phyloP scores from a whole-genome alignment of 2,329 filamentous ascomycete species.

The Periglandula ipomoeae region DNA sequence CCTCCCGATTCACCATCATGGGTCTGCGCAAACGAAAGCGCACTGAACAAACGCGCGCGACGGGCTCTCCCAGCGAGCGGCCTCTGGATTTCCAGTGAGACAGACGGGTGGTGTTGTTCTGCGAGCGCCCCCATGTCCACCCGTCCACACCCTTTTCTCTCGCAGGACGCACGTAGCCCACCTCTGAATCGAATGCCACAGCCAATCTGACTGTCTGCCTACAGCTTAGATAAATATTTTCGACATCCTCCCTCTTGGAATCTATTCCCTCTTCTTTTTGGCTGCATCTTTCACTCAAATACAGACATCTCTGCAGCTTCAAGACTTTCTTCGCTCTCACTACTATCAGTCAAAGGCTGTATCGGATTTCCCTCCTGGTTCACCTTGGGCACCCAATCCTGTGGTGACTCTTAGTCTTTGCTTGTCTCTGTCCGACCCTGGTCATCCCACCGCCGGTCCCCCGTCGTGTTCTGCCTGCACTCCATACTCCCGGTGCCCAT shows the following conservation, averaged over 20 bases:
- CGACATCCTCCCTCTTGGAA: neutral
- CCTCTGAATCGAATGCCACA: neutral
- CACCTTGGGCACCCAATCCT: neutral
- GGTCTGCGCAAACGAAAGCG: no score
- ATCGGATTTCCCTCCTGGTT: no score
- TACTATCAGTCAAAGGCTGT: no score
- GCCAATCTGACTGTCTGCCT: conserved; percentile 5
- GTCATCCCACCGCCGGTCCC: neutral
- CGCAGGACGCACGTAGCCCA: neutral
- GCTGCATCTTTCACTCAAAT: neutral
- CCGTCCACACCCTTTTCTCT: neutral
- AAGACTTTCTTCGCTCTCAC: no score
- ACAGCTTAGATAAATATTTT: neutral
- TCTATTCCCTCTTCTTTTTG: neutral
- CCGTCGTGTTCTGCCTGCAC: neutral
- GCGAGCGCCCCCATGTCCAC: neutral
- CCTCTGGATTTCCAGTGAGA: no score
- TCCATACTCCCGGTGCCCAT: neutral
- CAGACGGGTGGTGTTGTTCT: no score
- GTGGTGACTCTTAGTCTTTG: neutral
- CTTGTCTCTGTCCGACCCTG: neutral
- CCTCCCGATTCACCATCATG: no score
- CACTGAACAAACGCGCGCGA: neutral
- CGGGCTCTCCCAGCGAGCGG: no score
- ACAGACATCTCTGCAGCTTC: no score